Evolutionary conservation across 106 monocot genomes (phyloP), one percentile per base, ranked within the genome.

Genomic region (Acanthochlamys bracteata): DNA sequence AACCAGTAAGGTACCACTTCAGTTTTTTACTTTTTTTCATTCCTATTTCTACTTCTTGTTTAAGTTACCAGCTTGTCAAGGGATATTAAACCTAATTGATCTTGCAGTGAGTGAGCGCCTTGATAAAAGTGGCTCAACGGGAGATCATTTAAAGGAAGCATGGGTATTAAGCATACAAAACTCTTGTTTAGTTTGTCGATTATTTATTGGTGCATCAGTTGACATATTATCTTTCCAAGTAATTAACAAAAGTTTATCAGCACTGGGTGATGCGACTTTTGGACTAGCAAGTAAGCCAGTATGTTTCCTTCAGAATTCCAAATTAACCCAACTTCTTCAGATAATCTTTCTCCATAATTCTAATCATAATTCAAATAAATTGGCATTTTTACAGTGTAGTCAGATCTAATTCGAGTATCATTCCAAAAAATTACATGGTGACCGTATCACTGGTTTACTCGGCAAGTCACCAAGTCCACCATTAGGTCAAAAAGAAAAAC

Each of bases 61-160:
- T n/a, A n/a, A n/a, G n/a, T n/a, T n/a, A n/a, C n/a, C n/a, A n/a
- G n/a, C n/a, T n/a, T n/a, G n/a, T 53, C 86, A 90, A 66, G 95
- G 95, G 0, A 78, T 95, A 11, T 42, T 95, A 22, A 95, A 95
- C 47, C 66, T 95, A 10, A 95, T 95, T 52, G 95, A 95, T 68
- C 74, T 95, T 26, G 95, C 95, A 57, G 95, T 90, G 26, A 95
- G 95, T 66, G 95, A 95, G 53, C 80, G 95, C 0, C 71, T 95
- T 7, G 86, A 76, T 24, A 95, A 76, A 69, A 95, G 90, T 78
- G 79, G 86, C 10, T 54, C 90, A 22, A 90, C 89, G 60, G 95
- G 95, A 23, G 95, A 95, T 43, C 84, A 86, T 0, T 40, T 95
- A 2, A 95, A 95, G 43, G 43, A 45, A 45, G 13, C 43, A 45